phyloP scores from a whole-genome alignment of 257 asterid species.

The Coffea canephora region DNA sequence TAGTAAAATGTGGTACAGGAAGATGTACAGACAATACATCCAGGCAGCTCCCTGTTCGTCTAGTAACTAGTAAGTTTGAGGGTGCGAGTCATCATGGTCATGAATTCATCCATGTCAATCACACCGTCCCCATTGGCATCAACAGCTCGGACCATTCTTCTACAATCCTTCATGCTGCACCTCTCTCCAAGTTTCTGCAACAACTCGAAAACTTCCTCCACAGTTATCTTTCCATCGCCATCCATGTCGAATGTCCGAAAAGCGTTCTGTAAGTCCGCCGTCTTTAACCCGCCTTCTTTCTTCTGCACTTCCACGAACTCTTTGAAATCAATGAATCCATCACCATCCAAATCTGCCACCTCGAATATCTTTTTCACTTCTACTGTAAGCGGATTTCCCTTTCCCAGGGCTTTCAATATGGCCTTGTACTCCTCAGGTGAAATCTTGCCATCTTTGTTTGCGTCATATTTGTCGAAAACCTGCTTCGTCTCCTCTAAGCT shows the following conservation, averaged over 20 bases:
- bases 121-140: conserved; percentile 89
- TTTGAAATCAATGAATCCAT: conserved; percentile 76
- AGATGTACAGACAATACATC: background rate
- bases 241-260: conserved; percentile 67
- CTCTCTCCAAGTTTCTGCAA: conserved; percentile 60
- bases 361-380: conserved; percentile 81
- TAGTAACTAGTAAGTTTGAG: conserved; percentile 24
- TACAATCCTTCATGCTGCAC: conserved; percentile 65
- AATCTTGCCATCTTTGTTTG: conserved; percentile 75
- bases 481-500: conserved; percentile 55
- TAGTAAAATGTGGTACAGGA: no score
- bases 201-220: conserved; percentile 59
- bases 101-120: conserved; percentile 80
- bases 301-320: conserved; percentile 83
- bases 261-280: conserved; percentile 58
- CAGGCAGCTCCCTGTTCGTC: background rate
- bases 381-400: conserved; percentile 33
- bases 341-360: conserved; percentile 71
- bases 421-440: conserved; percentile 82
- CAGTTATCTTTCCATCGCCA: conserved; percentile 76
- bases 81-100: conserved; percentile 77
- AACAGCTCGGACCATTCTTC: conserved; percentile 75
- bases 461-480: conserved; percentile 66
- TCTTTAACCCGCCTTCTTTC: conserved; percentile 70
- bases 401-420: conserved; percentile 58